phyloP scores from a whole-genome alignment of 2,329 filamentous ascomycete species.

The Sclerotinia glacialis region DNA sequence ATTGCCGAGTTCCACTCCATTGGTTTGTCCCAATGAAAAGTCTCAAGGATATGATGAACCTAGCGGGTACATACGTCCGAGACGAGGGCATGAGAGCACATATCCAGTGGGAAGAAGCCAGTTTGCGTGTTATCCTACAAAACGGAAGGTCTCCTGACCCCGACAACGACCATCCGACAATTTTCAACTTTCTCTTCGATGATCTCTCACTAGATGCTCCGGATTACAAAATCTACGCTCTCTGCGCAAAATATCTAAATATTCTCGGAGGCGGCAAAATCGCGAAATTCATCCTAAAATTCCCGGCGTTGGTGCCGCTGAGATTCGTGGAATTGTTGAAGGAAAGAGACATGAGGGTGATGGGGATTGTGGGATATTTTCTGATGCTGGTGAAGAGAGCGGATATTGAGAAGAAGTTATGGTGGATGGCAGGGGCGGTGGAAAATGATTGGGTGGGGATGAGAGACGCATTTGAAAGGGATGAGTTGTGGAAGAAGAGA shows the following conservation, averaged over 20 bases:
- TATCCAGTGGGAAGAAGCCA: slow-evolving; percentile 1
- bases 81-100: slow-evolving; percentile 1
- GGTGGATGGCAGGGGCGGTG: slow-evolving; percentile 10
- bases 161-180: not conserved
- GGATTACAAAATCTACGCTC: not conserved
- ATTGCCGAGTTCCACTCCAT: not conserved
- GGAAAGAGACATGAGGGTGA: not conserved
- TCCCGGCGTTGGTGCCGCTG: not conserved
- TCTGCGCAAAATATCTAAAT: not conserved
- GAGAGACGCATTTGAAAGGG: not conserved
- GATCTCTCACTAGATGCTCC: not conserved
- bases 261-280: not conserved
- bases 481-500: not conserved
- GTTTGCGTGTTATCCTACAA: not conserved
- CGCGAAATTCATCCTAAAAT: not conserved
- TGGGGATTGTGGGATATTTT: slow-evolving; percentile 16
- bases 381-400: slow-evolving; percentile 12
- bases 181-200: slow-evolving; percentile 8
- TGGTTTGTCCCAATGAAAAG: slow-evolving; percentile 13
- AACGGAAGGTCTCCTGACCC: not conserved
- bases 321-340: slow-evolving; percentile 3
- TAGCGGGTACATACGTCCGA: not conserved
- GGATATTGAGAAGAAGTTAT: not conserved
- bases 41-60: slow-evolving; percentile 2
- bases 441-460: slow-evolving; percentile 9